phyloP scores from a whole-genome alignment of 2,329 filamentous ascomycete genomes.

The Juglanconis juglandina region DNA sequence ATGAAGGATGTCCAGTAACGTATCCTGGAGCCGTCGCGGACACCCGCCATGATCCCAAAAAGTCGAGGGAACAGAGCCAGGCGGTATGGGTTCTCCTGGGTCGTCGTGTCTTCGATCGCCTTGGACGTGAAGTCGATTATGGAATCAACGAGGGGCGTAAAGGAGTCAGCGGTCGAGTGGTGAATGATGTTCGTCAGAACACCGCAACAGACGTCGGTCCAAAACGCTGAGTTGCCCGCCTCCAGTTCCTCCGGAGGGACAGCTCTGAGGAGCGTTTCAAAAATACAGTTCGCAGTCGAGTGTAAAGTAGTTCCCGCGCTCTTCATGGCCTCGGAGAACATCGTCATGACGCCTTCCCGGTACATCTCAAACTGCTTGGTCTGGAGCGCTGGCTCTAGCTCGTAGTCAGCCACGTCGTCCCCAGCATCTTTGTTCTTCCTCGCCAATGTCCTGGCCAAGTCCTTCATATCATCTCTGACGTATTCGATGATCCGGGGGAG shows the following conservation, averaged over 20 bases:
- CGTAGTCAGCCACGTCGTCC: conserved; percentile 6
- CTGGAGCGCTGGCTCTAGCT: conserved; percentile 33
- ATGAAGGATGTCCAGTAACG: conserved; percentile 67
- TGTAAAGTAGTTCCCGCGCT: conserved; percentile 58
- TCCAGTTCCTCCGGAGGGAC: conserved; percentile 50
- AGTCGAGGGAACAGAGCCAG: conserved; percentile 52
- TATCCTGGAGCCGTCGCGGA: conserved; percentile 77
- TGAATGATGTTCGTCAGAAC: conserved; percentile 80
- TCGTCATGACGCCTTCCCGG: conserved; percentile 82
- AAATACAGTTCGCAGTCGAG: conserved; percentile 54
- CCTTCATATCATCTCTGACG: conserved; percentile 65
- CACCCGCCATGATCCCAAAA: conserved; percentile 68
- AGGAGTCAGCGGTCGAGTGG: conserved; percentile 71
- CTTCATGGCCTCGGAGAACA: conserved; percentile 81
- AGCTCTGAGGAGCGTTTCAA: conserved; percentile 48
- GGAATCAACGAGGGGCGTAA: conserved; percentile 63
- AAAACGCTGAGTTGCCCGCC: conserved; percentile 44
- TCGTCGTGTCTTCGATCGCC: conserved; percentile 34
- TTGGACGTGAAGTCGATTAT: conserved; percentile 51
- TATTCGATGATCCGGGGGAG: conserved; percentile 69
- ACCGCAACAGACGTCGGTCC: conserved; percentile 68
- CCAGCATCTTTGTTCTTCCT: not conserved
- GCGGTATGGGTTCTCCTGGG: conserved; percentile 34
- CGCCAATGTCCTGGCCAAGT: conserved; percentile 22
- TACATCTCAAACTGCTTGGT: conserved; percentile 65